Evolutionary conservation across 2,329 filamentous ascomycete species (phyloP).

Genomic region (Colletotrichum lindemuthianum): DNA sequence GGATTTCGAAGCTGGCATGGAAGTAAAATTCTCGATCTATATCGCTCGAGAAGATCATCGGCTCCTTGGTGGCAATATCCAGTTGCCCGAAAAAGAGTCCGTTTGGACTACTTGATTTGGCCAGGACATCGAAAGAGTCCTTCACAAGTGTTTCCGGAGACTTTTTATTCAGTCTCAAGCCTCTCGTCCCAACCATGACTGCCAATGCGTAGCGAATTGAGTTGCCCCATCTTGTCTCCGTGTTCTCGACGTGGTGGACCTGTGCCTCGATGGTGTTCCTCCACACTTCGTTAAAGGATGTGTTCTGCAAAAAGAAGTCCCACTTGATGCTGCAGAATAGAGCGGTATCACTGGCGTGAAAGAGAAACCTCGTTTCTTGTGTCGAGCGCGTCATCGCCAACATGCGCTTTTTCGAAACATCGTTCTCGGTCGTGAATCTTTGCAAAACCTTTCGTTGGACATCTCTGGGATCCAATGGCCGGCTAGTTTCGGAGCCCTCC

Average conservation of each 20-base stretch:
- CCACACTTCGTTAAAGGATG: not conserved
- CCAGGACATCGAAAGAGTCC: not conserved
- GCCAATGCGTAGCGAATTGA: not conserved
- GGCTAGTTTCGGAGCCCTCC: too few relatives aligned
- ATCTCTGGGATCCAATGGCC: not conserved
- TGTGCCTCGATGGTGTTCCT: not conserved
- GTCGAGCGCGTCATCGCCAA: not conserved
- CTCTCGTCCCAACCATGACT: not conserved
- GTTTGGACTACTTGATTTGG: not conserved
- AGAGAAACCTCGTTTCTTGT: not conserved
- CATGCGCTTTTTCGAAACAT: not conserved
- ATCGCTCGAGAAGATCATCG: not conserved
- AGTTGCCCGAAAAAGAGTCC: not conserved
- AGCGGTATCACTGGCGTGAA: not conserved
- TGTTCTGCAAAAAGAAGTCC: not conserved
- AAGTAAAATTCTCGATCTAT: not conserved
- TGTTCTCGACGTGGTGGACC: not conserved
- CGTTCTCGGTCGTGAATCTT: not conserved
- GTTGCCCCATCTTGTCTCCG: conserved; percentile 3
- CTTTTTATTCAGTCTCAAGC: not conserved
- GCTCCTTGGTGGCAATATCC: not conserved
- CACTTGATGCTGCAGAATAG: not conserved
- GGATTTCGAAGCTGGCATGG: not conserved
- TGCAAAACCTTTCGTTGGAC: not conserved
- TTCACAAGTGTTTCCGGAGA: not conserved